phyloP scores from a whole-genome alignment of 148 eudicot species.

The Rhododendron griersonianum region DNA sequence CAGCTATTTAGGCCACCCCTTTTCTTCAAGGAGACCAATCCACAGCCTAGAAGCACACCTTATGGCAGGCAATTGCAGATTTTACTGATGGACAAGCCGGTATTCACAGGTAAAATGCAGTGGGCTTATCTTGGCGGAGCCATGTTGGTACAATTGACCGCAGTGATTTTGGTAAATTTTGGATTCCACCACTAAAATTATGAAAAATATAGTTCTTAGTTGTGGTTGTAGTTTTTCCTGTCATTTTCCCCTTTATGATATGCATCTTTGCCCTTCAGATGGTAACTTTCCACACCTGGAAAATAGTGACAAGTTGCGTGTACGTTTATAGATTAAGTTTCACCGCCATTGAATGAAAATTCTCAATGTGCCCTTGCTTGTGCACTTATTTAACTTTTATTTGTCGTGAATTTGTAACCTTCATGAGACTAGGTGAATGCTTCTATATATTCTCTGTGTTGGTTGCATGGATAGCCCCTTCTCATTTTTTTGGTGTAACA shows the following conservation, averaged over 20 bases:
- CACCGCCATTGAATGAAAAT: not conserved
- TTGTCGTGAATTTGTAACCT: too few species aligned
- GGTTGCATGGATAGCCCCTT: not conserved
- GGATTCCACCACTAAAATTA: not conserved
- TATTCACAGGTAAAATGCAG: conserved; percentile 33
- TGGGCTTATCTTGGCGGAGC: not conserved
- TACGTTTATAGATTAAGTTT: not conserved
- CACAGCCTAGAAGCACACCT: too few species aligned
- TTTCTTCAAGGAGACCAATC: too few species aligned
- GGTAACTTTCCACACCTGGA: not conserved
- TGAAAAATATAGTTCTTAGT: not conserved
- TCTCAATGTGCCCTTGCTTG: not conserved
- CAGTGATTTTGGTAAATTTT: not conserved
- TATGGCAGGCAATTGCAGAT: too few species aligned
- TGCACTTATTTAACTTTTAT: too few species aligned
- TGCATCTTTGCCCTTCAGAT: not conserved
- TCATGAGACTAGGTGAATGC: not conserved
- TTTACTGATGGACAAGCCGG: conserved; percentile 30
- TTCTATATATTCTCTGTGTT: not conserved
- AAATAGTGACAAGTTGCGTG: not conserved
- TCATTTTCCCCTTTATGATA: not conserved
- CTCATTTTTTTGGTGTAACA: not conserved
- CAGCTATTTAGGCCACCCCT: too few species aligned
- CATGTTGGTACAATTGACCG: not conserved
- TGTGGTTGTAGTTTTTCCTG: not conserved